Evolutionary conservation across 169 alveolate species (phyloP).

Genomic region (Plasmodium billcollinsi): DNA sequence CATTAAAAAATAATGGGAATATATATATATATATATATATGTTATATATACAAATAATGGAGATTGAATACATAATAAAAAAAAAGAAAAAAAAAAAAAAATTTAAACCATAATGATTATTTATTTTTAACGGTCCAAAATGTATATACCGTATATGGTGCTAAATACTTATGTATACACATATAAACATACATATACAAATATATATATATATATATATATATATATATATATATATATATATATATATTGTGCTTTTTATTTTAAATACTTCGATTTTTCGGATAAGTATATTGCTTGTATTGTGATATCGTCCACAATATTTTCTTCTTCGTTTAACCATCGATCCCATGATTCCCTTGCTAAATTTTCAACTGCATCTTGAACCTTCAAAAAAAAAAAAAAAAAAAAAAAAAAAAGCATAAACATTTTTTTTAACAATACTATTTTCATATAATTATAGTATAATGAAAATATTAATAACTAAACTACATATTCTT

Average conservation of each 20-base stretch:
- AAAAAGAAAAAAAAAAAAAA: neutral
- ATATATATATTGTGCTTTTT: neutral
- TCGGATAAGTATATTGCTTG: conserved; percentile 81
- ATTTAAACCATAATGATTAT: neutral
- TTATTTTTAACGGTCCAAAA: neutral
- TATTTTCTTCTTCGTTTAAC: conserved; percentile 90
- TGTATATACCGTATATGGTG: neutral
- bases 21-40: neutral
- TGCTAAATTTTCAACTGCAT: conserved; percentile 89
- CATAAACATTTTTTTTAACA: neutral
- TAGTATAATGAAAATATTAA: neutral
- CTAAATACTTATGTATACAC: too few species aligned
- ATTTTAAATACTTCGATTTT: conserved; percentile 38
- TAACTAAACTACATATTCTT: neutral
- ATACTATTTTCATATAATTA: too few species aligned
- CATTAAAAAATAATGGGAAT: neutral
- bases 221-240: too few species aligned
- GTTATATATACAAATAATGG: neutral
- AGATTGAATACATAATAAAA: neutral
- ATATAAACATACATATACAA: neutral
- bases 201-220: too few species aligned
- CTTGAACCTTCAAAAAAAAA: conserved; percentile 75
- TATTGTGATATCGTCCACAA: conserved; percentile 91
- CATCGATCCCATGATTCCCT: conserved; percentile 91
- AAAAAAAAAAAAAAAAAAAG: neutral